Conservation (phyloP, 345 rosid genomes). For the Rhodomyrtus tomentosa region DNA sequence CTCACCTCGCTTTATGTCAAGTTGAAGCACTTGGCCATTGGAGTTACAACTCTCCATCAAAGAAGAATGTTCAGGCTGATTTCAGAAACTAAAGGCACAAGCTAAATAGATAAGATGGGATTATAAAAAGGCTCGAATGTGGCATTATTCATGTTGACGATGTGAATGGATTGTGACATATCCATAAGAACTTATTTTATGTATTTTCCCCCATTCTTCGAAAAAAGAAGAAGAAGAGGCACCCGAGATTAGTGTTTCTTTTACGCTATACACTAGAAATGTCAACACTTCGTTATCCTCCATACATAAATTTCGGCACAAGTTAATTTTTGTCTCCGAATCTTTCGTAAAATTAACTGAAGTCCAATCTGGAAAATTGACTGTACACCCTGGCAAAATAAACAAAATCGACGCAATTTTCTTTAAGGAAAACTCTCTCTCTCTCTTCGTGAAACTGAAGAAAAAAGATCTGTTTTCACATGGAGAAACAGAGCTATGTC, state of each 20-base stretch:
- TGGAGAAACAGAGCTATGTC: too few relatives aligned
- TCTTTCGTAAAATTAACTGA: too few relatives aligned
- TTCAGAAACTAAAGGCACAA: constrained; percentile 26
- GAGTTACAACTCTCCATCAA: constrained; percentile 28
- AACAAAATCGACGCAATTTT: too few relatives aligned
- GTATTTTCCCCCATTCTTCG: neutral
- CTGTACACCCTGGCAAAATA: too few relatives aligned
- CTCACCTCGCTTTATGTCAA: constrained; percentile 42
- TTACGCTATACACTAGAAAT: too few relatives aligned
- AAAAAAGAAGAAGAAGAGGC: neutral
- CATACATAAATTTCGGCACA: too few relatives aligned
- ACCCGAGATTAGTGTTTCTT: neutral
- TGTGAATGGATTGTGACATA: neutral
- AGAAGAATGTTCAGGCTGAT: constrained; percentile 13
- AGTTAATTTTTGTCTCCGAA: too few relatives aligned
- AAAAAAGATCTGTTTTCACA: too few relatives aligned
- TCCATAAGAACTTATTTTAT: neutral
- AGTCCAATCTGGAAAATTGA: too few relatives aligned
- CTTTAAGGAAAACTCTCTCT: too few relatives aligned
- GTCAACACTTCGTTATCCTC: too few relatives aligned
- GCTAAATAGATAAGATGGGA: neutral
- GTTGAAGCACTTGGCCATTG: constrained; percentile 19
- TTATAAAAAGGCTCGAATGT: neutral
- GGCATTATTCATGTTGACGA: neutral
- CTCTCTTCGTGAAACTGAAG: too few relatives aligned